These are phyloP conservation scores for Blastocladiella emersonii DNA, from an alignment of 371 early-diverging fungal species.

Conservation along the genomic window DNA sequence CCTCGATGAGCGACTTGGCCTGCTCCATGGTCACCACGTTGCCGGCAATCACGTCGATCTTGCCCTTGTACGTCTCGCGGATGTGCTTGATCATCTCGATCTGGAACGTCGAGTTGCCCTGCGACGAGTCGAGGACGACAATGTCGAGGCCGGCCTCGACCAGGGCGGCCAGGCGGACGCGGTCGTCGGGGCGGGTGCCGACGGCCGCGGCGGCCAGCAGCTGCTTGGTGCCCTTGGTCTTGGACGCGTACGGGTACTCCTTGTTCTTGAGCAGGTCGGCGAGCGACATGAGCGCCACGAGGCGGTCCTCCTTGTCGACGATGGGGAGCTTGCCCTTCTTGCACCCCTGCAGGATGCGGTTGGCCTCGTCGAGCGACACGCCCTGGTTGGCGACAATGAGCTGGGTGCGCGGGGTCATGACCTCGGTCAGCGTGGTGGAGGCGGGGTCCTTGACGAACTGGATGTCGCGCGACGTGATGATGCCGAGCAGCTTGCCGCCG, in stretches of 20 bases:
- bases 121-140: constrained; percentile 82
- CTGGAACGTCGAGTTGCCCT: constrained; percentile 88
- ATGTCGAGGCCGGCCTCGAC: constrained; percentile 90
- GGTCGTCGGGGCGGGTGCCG: constrained; percentile 83
- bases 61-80: constrained; percentile 53
- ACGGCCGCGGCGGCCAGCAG: constrained; percentile 87
- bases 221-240: constrained; percentile 66
- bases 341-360: constrained; percentile 67
- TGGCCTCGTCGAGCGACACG: constrained; percentile 77
- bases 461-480: constrained; percentile 91
- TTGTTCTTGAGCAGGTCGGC: constrained; percentile 93
- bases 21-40: constrained; percentile 94
- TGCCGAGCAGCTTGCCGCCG: constrained; percentile 80
- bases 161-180: constrained; percentile 59
- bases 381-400: constrained; percentile 73
- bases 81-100: constrained; percentile 86
- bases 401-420: constrained; percentile 70
- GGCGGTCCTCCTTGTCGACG: constrained; percentile 60
- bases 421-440: constrained; percentile 37
- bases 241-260: constrained; percentile 85
- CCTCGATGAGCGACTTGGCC: constrained; percentile 76
- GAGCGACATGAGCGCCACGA: constrained; percentile 83
- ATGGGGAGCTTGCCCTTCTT: constrained; percentile 96
- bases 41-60: constrained; percentile 83
- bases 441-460: constrained; percentile 61